Evolutionary conservation across 108 stramenopile genomes (phyloP), one percentile per base, ranked within the genome.

Genomic region (Schizochytrium sp.): DNA sequence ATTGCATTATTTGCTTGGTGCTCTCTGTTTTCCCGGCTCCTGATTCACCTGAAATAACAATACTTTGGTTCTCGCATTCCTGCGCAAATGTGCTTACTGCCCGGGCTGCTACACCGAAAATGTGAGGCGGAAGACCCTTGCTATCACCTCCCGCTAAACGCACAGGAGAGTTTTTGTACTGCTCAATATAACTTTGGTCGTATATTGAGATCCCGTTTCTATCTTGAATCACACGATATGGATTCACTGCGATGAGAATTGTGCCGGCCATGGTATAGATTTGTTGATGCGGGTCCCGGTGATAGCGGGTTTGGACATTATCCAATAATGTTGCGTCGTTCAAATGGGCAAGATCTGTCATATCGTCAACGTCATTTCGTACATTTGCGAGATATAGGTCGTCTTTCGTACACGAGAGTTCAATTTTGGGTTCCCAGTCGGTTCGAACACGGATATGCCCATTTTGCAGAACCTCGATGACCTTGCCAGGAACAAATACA

Each of bases 191-290:
- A 12, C 57, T 17, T 2, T 56, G 13, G 28, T 83, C 10, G 56
- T 42, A 87, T 8, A 72, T 42, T 3, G 92, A 91, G 87, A 94
- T 92, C 49, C 49, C 88, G 92, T 94, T 93, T 57, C 94, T 47
- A 40, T 92, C 91, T 12, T 88, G 91, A 40, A 95, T 93, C 44
- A 56, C 55, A 56, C 90, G 89, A 94, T 96, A 99, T 44, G 98
- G 97, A 91, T 98, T 98, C 46, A 98, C 93, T 2, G 97, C 96
- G 89, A 99, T 90, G 46, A 99, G 93, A 50, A 99, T 96, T 59
- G 96, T 94, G 12, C 98, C 98, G 28, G 97, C 98, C 96, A 96
- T 98, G 5, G 99, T 99, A 91, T 99, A 99, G 90, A 99, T 99
- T 58, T 90, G 57, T 58, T 94, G 93, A 17, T 90, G 83, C 10